Evolutionary conservation across 192 early-diverging fungal genomes (phyloP).

Genomic region (Podochytrium sp.): DNA sequence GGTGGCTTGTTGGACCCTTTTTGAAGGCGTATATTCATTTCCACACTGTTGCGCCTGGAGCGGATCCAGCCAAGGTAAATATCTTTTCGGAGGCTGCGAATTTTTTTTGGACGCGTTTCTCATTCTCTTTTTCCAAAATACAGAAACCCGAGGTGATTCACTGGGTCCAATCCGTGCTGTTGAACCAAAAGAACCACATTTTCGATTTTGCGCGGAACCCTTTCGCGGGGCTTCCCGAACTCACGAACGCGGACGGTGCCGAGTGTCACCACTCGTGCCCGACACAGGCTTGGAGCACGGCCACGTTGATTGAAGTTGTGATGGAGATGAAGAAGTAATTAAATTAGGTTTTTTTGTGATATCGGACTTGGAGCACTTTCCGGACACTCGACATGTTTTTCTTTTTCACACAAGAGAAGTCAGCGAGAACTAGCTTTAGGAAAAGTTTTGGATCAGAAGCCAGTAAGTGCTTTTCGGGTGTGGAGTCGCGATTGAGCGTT

Average conservation of each 20-base stretch:
- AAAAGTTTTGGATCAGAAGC: no score
- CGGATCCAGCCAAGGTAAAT: neutral
- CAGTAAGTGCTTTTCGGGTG: no score
- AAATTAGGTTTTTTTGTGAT: no score
- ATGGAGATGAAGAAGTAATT: no score
- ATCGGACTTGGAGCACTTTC: no score
- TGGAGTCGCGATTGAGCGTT: no score
- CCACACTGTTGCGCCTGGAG: slow-evolving; percentile 30
- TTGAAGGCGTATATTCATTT: slow-evolving; percentile 84
- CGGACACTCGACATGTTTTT: no score
- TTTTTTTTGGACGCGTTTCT: neutral
- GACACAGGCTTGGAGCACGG: slow-evolving; percentile 93
- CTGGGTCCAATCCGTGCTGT: slow-evolving; percentile 71
- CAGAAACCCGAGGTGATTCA: slow-evolving; percentile 56
- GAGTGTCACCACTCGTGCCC: slow-evolving; percentile 84
- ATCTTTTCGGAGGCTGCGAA: neutral
- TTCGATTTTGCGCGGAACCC: slow-evolving; percentile 57
- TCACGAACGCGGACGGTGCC: slow-evolving; percentile 88
- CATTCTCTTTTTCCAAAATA: neutral
- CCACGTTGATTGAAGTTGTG: slow-evolving; percentile 73
- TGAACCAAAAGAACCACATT: slow-evolving; percentile 79
- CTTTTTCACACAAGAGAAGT: no score
- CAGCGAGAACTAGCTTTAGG: no score
- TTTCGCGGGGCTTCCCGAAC: slow-evolving; percentile 93
- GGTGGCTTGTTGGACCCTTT: slow-evolving; percentile 91